phyloP scores from a whole-genome alignment of 257 asterid species.

The Coffea eugenioides region DNA sequence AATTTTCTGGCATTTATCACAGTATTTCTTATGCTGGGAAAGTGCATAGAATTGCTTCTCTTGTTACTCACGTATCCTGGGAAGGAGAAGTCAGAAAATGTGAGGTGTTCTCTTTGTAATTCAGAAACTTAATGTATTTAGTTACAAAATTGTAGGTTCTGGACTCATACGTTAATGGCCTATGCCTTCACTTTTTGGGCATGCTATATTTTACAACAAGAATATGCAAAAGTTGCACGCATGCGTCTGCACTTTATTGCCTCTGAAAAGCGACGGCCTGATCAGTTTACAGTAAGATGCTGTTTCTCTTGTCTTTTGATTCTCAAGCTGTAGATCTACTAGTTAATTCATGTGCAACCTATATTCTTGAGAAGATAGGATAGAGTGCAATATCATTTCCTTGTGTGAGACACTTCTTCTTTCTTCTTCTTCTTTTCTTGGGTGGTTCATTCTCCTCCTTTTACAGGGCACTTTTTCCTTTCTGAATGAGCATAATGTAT shows the following conservation, averaged over 20 bases:
- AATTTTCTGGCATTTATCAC: not conserved
- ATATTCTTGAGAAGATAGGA: not conserved
- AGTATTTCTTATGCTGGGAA: not conserved
- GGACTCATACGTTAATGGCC: constrained; percentile 92
- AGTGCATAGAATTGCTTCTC: not conserved
- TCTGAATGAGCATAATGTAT: not conserved
- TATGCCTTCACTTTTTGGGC: constrained; percentile 94
- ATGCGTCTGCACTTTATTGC: constrained; percentile 95
- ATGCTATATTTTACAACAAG: constrained; percentile 65
- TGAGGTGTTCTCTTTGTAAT: not conserved
- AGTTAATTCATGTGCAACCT: not conserved
- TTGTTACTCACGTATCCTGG: too few relatives aligned
- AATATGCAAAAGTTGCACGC: constrained; percentile 58
- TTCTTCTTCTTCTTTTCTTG: too few relatives aligned
- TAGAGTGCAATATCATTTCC: not conserved
- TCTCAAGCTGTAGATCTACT: not conserved
- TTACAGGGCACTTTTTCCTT: not conserved
- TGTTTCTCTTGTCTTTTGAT: not conserved
- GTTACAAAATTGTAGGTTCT: constrained; percentile 56
- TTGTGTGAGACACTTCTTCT: not conserved
- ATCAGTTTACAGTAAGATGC: constrained; percentile 81
- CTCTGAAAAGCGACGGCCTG: constrained; percentile 85
- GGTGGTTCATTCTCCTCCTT: not conserved
- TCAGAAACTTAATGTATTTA: not conserved
- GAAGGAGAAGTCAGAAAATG: not conserved